Percentiles rank a stretch among this genome's conserved stretches.
These are phyloP conservation scores for Penicillium macrosclerotiorum DNA, from an alignment of 495 filamentous ascomycete genomes.

Conservation along the genomic window DNA sequence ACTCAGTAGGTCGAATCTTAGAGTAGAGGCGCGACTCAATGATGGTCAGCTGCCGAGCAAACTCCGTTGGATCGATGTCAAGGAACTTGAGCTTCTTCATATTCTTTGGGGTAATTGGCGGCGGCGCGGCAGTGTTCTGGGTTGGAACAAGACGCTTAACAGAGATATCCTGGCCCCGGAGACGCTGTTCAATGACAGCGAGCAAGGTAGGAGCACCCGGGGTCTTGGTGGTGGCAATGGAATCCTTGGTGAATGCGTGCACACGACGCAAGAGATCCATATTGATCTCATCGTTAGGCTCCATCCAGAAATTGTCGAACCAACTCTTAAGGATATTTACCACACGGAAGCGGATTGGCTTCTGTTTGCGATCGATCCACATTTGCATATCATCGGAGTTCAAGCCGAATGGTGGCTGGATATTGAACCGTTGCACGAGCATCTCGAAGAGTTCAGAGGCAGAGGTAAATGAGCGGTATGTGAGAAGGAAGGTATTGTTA, in stretches of 20 bases:
- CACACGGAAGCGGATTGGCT: constrained; percentile 88
- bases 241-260: constrained; percentile 86
- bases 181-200: constrained; percentile 79
- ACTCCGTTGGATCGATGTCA: constrained; percentile 93
- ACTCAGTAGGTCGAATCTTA: constrained; percentile 93
- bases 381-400: constrained; percentile 70
- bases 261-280: constrained; percentile 84
- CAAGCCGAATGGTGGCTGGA: constrained; percentile 88
- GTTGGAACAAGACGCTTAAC: constrained; percentile 84
- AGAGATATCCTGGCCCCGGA: constrained; percentile 83
- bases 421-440: constrained; percentile 84
- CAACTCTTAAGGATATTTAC: constrained; percentile 97
- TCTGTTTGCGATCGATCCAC: constrained; percentile 94
- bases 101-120: constrained; percentile 94
- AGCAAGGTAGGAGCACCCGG: constrained; percentile 79
- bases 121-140: constrained; percentile 70
- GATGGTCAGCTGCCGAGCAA: constrained; percentile 93
- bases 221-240: constrained; percentile 87
- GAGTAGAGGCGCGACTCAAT: constrained; percentile 93
- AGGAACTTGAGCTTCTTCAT: constrained; percentile 99
- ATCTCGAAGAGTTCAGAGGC: constrained; percentile 90
- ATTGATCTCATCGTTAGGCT: constrained; percentile 77
- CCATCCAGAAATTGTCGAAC: constrained; percentile 99
- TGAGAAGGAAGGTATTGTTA: constrained; percentile 96
- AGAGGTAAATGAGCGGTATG: constrained; percentile 91